phyloP scores from a whole-genome alignment of 1,284 basidiomycete genomes.

The Waitea zeae region DNA sequence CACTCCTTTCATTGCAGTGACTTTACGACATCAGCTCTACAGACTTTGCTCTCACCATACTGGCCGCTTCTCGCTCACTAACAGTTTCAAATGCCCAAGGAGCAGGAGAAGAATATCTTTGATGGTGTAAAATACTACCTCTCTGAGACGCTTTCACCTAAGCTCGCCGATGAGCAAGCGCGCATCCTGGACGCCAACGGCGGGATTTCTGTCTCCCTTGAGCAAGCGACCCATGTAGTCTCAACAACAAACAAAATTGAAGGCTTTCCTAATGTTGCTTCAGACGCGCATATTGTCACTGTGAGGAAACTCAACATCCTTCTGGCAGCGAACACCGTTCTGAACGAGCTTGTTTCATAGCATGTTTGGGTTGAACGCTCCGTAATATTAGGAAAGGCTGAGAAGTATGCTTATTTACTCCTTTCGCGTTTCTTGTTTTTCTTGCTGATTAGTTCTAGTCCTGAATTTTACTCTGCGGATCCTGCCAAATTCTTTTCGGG shows the following conservation, averaged over 20 bases:
- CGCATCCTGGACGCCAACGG: neutral
- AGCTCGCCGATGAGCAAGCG: neutral
- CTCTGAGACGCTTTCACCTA: neutral
- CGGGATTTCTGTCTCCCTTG: neutral
- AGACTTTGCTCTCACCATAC: too few relatives aligned
- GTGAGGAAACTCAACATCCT: too few relatives aligned
- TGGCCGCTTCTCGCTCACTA: too few relatives aligned
- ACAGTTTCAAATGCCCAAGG: too few relatives aligned
- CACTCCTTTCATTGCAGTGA: too few relatives aligned
- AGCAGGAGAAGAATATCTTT: too few relatives aligned
- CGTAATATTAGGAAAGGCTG: slow-evolving; percentile 30
- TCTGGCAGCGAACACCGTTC: neutral
- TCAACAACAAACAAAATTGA: neutral
- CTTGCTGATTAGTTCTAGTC: slow-evolving; percentile 3
- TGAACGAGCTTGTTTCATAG: neutral
- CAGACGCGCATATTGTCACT: neutral
- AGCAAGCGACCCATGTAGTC: neutral
- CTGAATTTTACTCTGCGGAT: slow-evolving; percentile 58
- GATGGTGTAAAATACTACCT: neutral
- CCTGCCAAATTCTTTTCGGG: slow-evolving; percentile 71
- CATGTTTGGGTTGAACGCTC: neutral
- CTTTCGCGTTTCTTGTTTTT: neutral
- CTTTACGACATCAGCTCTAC: too few relatives aligned
- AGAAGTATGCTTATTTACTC: slow-evolving; percentile 25
- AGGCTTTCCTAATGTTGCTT: neutral